Conservation (phyloP, 139 green algal species). For the Tetradesmus lagerheimii region DNA sequence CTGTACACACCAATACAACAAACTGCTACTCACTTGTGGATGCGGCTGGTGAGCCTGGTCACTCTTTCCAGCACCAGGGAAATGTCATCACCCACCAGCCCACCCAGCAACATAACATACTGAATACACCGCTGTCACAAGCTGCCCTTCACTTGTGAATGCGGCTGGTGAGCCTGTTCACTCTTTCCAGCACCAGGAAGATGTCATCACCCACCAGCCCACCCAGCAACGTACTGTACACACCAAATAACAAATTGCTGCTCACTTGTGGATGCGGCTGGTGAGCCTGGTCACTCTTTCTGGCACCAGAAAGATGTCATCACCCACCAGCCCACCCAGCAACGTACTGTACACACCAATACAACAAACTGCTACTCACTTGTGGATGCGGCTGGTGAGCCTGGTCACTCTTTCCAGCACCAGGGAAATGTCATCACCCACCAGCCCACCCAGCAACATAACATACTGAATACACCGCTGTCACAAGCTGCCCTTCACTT, state of each 20-base stretch:
- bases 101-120: no score
- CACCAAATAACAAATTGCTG: slow-evolving; percentile 36
- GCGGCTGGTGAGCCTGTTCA: slow-evolving; percentile 12
- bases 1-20: neutral
- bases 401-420: slow-evolving; percentile 84
- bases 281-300: slow-evolving; percentile 85
- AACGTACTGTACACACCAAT: neutral
- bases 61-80: slow-evolving; percentile 91
- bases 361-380: slow-evolving; percentile 70
- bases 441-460: no score
- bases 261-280: slow-evolving; percentile 82
- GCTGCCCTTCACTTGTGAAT: slow-evolving; percentile 40
- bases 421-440: slow-evolving; percentile 71
- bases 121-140: no score
- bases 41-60: slow-evolving; percentile 70
- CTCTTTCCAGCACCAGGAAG: neutral
- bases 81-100: slow-evolving; percentile 47
- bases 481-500: no score
- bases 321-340: slow-evolving; percentile 31
- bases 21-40: slow-evolving; percentile 80
- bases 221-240: no score
- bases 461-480: no score
- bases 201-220: slow-evolving; percentile 41
- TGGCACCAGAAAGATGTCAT: slow-evolving; percentile 78
- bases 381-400: slow-evolving; percentile 76